phyloP scores from a whole-genome alignment of 306 rosid species.

The Ormosia emarginata region DNA sequence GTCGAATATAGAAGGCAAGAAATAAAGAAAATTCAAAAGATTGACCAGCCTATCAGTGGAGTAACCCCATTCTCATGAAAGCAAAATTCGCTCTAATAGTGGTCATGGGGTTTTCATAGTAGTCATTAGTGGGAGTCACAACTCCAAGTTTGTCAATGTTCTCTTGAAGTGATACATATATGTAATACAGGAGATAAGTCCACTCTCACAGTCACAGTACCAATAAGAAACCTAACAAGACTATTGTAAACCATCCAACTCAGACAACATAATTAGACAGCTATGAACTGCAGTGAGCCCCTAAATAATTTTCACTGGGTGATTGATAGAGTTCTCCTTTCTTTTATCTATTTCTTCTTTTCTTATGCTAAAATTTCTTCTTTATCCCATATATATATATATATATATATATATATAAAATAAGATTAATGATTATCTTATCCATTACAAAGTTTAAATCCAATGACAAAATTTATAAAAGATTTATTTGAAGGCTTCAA shows the following conservation, averaged over 20 bases:
- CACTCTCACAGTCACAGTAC: not conserved
- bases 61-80: conserved; percentile 1
- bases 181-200: not conserved
- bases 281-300: not conserved
- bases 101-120: not conserved
- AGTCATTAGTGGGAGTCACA: not conserved
- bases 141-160: not conserved
- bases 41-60: not conserved
- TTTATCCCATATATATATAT: too few species aligned
- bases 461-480: not conserved
- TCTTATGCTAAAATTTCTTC: not conserved
- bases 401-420: not conserved
- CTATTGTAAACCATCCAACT: not conserved
- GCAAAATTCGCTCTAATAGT: not conserved
- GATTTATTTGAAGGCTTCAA: not conserved
- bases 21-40: conserved; percentile 4
- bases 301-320: not conserved
- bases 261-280: conserved; percentile 9
- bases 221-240: conserved; percentile 18
- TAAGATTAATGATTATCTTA: conserved; percentile 1
- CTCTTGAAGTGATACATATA: not conserved
- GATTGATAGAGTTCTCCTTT: not conserved
- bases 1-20: conserved; percentile 6
- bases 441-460: not conserved
- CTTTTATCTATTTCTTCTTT: not conserved